Conservation (phyloP, 805 yeast genomes). For the Teunomyces tritomae region DNA sequence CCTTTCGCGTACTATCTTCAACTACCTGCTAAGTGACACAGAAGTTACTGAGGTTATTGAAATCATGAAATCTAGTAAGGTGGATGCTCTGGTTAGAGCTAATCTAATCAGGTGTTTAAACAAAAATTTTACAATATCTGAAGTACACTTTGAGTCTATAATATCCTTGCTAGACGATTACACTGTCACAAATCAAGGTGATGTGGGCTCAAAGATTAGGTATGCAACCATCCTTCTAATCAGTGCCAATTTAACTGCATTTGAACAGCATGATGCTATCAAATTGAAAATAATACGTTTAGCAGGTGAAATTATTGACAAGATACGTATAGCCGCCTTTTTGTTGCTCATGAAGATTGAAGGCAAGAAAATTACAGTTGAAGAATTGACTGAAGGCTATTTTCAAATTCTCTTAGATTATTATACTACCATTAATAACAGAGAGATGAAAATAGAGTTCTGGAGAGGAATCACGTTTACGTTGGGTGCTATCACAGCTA, state of each 20-base stretch:
- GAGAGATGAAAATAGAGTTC: conserved; percentile 32
- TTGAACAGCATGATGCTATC: conserved; percentile 11
- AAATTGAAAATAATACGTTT: conserved; percentile 48
- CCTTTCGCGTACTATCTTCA: conserved; percentile 37
- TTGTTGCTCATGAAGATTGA: conserved; percentile 29
- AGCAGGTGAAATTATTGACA: conserved; percentile 62
- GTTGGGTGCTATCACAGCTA: conserved; percentile 55
- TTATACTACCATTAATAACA: conserved; percentile 6
- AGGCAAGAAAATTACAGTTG: neutral
- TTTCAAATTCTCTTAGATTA: conserved; percentile 6
- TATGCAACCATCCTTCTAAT: conserved; percentile 46
- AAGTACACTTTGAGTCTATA: conserved; percentile 5
- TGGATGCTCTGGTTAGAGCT: conserved; percentile 30
- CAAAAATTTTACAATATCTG: conserved; percentile 1
- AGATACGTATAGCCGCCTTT: conserved; percentile 45
- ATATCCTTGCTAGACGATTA: conserved; percentile 65
- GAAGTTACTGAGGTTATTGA: conserved; percentile 20
- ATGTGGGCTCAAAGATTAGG: conserved; percentile 82
- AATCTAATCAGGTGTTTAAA: conserved; percentile 23
- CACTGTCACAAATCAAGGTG: conserved; percentile 78
- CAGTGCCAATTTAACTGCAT: conserved; percentile 15
- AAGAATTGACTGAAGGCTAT: neutral
- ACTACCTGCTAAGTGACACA: conserved; percentile 11
- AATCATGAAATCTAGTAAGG: conserved; percentile 19
- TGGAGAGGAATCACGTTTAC: conserved; percentile 56